These are phyloP conservation scores for Cladosporium halotolerans DNA, from an alignment of 2,329 filamentous ascomycete genomes.

Conservation along the genomic window DNA sequence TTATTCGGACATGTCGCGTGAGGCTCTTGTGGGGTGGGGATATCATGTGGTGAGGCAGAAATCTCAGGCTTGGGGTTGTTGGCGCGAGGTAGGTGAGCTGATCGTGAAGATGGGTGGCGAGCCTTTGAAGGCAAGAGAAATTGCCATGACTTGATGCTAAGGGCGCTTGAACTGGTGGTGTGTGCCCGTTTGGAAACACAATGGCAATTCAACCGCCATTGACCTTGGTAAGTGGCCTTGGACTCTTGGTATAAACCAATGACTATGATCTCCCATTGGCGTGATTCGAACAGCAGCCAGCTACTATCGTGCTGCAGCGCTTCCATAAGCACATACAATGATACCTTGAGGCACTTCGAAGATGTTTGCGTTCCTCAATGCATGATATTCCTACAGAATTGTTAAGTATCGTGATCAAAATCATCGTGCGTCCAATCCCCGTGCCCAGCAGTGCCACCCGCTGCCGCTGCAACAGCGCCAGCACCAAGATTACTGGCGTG, in stretches of 20 bases:
- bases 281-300: slow-evolving; percentile 5
- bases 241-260: too few relatives aligned
- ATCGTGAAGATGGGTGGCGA: too few relatives aligned
- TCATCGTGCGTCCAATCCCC: slow-evolving; percentile 13
- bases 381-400: not conserved
- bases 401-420: slow-evolving; percentile 6
- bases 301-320: not conserved
- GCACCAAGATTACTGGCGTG: slow-evolving; percentile 52
- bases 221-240: too few relatives aligned
- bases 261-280: not conserved
- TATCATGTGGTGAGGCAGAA: not conserved
- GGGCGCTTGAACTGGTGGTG: too few relatives aligned
- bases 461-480: slow-evolving; percentile 27
- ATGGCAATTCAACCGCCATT: too few relatives aligned
- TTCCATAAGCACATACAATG: too few relatives aligned
- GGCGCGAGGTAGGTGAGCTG: too few relatives aligned
- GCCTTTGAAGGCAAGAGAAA: too few relatives aligned
- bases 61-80: not conserved
- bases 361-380: too few relatives aligned
- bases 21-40: not conserved
- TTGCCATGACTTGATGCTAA: too few relatives aligned
- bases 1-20: slow-evolving; percentile 1
- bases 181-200: too few relatives aligned
- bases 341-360: too few relatives aligned
- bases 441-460: slow-evolving; percentile 17